Evolutionary conservation across 2,329 filamentous ascomycete genomes (phyloP), one percentile per base, ranked within the genome.

Genomic region (Plenodomus biglobosus): DNA sequence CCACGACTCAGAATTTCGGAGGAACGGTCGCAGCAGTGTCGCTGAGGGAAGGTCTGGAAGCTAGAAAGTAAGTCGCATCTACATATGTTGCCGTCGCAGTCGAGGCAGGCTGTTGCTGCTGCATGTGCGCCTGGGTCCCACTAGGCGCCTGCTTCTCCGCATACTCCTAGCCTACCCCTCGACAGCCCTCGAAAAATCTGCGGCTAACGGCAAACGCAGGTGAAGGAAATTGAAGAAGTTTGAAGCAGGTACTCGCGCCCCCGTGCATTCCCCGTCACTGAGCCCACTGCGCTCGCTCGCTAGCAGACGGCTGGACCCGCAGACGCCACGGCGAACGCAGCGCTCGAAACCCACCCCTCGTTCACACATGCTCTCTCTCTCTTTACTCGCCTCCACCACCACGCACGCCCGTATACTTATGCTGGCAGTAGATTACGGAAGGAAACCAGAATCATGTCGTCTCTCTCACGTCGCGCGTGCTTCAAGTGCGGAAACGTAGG

Each of bases 401-500:
- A 3, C 27, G 3, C 27, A 32, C 27, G 21, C 40, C 16, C 4
- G 2, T 35, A 52, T 61, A 57, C 66, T 66, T 41, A 68, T 50
- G 47, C 46, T 10, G 30, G 16, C 17, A 34, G 19, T 49, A 70
- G 62, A 65, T 55, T 44, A 56, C 52, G 53, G 60, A 69, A 64
- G 64, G 27, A 32, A 69, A 52, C 48, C 47, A 70, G 59, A 48
- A 75, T 59, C 48, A 79, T 79, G 77, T 78, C 76, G 62, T 79
- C 77, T 55, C 75, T 80, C 55, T 77, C 76, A 61, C 77, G 77
- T 62, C 76, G 77, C 59, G 77, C 77, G 55, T 80, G 77, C 72
- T 80, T 78, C 71, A 78, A 77, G 72, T 80, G 75, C 70, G 76
- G 75, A 65, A 76, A 78, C 59, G 75, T 80, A 56, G 75, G 77